Percentiles rank a stretch among this genome's conserved stretches.
Evolutionary conservation across 140 eudicot species (phyloP).

Genomic region (Oenanthe javanica): DNA sequence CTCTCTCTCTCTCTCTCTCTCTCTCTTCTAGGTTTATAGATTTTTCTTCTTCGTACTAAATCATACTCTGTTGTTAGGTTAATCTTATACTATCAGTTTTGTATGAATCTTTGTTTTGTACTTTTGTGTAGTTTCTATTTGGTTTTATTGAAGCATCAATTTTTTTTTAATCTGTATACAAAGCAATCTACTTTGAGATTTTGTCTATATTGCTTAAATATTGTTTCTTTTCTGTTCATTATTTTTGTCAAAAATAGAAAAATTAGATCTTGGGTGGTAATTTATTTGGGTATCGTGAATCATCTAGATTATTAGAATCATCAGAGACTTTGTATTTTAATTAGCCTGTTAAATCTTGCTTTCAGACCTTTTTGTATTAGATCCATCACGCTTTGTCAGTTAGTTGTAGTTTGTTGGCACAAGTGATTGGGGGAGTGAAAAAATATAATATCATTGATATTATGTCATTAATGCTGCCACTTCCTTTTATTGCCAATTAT

Average conservation of each 20-base stretch:
- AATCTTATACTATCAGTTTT: neutral
- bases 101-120: neutral
- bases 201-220: neutral
- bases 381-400: neutral
- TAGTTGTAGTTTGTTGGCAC: neutral
- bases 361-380: neutral
- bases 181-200: neutral
- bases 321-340: neutral
- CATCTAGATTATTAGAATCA: neutral
- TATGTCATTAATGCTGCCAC: neutral
- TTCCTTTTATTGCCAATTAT: too few relatives aligned
- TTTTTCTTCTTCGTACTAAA: neutral
- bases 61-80: neutral
- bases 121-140: neutral
- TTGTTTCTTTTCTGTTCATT: neutral
- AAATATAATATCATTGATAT: neutral
- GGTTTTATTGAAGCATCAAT: neutral
- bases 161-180: too few relatives aligned
- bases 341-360: neutral
- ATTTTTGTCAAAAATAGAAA: neutral
- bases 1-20: neutral
- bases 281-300: neutral
- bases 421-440: neutral
- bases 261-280: neutral
- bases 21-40: neutral